Evolutionary conservation across 176 grass and related monocot species (phyloP), one percentile per base, ranked within the genome.

Genomic region (Hordeum marinum): DNA sequence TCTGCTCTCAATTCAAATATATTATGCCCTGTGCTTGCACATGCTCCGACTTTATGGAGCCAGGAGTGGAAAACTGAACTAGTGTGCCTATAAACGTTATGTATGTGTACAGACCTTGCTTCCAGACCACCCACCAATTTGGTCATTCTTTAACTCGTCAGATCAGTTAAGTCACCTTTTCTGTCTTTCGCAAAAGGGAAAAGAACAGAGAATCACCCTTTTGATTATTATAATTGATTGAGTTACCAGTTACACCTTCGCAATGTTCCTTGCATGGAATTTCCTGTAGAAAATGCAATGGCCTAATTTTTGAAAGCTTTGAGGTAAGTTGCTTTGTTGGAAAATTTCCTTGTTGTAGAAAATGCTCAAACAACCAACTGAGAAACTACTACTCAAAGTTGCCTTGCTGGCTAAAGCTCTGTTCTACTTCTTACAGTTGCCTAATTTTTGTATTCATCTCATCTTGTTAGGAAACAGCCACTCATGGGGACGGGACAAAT

Each of bases 401-500:
- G 0, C 52, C 58, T 41, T 18, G 48, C 14, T 54, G 9, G 21
- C 7, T 29, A 3, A 54, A 59, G 36, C 36, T 32, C 1, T 23
- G 17, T 29, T 65, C 42, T 72, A 27, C 27, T 25, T 65, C 15
- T 25, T 43, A 35, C 20, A 59, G 23, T 5, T 74, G 36, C 46
- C 74, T 87, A 14, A 84, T 20, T 79, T 32, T 61, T 68, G 29
- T 5, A 42, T 42, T 79, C 27, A 20, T 76, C 82, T 54, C 62
- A 52, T 67, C 46, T 84, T 87, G 70, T 62, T 70, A 82, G 57
- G 87, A 82, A 62, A 45, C 46, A 77, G 63, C 11, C 31, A 83
- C n/a, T 48, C 55, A 95, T 94, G 88, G 77, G 82, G 84, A 92
- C 72, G 82, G 65, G 81, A 63, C 86, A 92, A 65, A 94, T 99